These are phyloP conservation scores for Calonectria hawksworthii DNA, from an alignment of 2,329 filamentous ascomycete genomes.

Conservation along the genomic window DNA sequence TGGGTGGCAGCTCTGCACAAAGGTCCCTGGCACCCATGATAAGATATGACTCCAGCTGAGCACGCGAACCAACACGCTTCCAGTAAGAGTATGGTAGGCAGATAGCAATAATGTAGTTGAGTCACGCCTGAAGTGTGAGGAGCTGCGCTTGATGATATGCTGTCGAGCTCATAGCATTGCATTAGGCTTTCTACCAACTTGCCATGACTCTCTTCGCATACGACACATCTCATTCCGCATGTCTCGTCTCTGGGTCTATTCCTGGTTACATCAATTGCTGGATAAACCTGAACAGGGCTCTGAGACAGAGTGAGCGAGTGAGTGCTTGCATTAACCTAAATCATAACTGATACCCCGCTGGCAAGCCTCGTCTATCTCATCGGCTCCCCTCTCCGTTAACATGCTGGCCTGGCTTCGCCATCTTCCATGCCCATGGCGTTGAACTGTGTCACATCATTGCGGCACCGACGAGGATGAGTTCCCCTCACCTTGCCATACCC, in stretches of 20 bases:
- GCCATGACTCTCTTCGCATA: neutral
- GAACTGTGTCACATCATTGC: neutral
- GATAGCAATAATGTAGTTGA: neutral
- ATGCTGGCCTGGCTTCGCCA: neutral
- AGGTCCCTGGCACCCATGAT: neutral
- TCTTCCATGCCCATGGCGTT: neutral
- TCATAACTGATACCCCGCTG: neutral
- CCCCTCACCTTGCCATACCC: neutral
- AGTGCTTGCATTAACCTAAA: neutral
- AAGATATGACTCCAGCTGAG: neutral
- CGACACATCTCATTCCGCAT: neutral
- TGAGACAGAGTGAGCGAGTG: neutral
- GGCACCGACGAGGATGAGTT: neutral
- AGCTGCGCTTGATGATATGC: neutral
- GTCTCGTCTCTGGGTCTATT: neutral
- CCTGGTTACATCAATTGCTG: neutral
- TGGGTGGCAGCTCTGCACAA: conserved; percentile 11
- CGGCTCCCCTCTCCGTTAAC: neutral
- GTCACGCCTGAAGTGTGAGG: neutral
- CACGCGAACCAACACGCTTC: neutral
- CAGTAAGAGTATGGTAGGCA: neutral
- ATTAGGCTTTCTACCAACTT: neutral
- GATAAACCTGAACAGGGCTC: neutral
- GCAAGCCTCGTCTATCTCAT: neutral
- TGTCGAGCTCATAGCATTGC: neutral